A percentile compares a stretch with the other conserved stretches of the same genome.
phyloP scores from a whole-genome alignment of 768 basidiomycete genomes.

The Trametes coccinea region DNA sequence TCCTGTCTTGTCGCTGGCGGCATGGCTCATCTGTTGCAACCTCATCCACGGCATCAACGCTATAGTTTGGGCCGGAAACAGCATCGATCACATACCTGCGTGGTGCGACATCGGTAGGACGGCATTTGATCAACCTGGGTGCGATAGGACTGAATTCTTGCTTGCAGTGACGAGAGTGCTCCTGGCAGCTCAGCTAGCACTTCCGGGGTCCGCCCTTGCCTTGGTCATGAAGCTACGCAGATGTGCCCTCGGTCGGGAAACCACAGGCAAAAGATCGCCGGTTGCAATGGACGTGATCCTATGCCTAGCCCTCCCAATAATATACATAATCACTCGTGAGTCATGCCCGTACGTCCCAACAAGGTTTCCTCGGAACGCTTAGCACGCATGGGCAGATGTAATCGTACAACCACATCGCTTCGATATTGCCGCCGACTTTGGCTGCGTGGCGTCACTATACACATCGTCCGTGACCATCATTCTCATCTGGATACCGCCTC shows the following conservation, averaged over 20 bases:
- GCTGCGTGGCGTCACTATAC: slow-evolving; percentile 34
- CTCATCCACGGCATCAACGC: slow-evolving; percentile 51
- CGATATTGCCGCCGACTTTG: slow-evolving; percentile 34
- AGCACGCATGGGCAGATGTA: slow-evolving; percentile 39
- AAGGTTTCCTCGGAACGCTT: slow-evolving; percentile 26
- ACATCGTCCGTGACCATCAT: slow-evolving; percentile 45
- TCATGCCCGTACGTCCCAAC: neutral
- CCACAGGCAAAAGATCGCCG: slow-evolving; percentile 12
- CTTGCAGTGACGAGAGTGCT: slow-evolving; percentile 30
- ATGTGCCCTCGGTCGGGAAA: slow-evolving; percentile 17
- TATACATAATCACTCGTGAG: slow-evolving; percentile 38
- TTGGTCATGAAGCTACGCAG: slow-evolving; percentile 9
- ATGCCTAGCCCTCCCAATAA: slow-evolving; percentile 29
- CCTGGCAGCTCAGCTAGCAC: slow-evolving; percentile 22
- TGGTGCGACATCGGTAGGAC: slow-evolving; percentile 80
- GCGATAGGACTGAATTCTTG: slow-evolving; percentile 33
- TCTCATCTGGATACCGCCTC: slow-evolving; percentile 38
- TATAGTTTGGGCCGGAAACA: slow-evolving; percentile 60
- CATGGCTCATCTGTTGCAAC: slow-evolving; percentile 35
- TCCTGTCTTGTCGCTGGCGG: slow-evolving; percentile 32
- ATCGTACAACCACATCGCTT: slow-evolving; percentile 41
- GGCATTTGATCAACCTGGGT: slow-evolving; percentile 26
- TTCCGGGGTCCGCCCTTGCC: slow-evolving; percentile 23
- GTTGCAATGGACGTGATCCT: slow-evolving; percentile 23
- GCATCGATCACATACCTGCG: slow-evolving; percentile 43